phyloP scores from a whole-genome alignment of 495 filamentous ascomycete species.

The Schizothecium vesticola region DNA sequence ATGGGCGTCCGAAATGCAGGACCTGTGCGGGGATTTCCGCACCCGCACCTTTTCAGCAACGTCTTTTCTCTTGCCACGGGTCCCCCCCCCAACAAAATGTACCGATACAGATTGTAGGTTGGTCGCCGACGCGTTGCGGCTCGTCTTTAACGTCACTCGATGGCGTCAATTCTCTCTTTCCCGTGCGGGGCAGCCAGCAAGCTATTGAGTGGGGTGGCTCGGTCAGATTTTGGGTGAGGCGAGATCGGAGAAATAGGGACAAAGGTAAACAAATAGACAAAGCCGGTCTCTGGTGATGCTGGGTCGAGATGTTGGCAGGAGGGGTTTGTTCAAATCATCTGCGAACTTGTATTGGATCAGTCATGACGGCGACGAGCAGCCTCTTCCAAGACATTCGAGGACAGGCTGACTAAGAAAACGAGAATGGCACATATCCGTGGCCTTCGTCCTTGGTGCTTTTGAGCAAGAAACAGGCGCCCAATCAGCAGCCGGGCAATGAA shows the following conservation, averaged over 20 bases:
- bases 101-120: neutral
- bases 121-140: neutral
- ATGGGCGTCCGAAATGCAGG: neutral
- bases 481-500: too few relatives aligned
- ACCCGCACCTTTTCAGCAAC: neutral
- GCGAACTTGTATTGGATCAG: neutral
- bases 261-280: too few relatives aligned
- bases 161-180: neutral
- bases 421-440: neutral
- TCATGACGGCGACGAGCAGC: neutral
- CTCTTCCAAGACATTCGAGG: neutral
- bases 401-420: neutral
- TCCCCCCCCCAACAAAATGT: neutral
- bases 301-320: neutral
- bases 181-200: neutral
- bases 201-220: too few relatives aligned
- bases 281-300: neutral
- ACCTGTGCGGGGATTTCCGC: neutral
- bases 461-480: too few relatives aligned
- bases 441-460: too few relatives aligned
- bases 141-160: neutral
- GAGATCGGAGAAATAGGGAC: too few relatives aligned
- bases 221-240: neutral
- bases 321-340: neutral
- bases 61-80: neutral